Evolutionary conservation across 495 filamentous ascomycete genomes (phyloP).

Genomic region (Xylaria cubensis): DNA sequence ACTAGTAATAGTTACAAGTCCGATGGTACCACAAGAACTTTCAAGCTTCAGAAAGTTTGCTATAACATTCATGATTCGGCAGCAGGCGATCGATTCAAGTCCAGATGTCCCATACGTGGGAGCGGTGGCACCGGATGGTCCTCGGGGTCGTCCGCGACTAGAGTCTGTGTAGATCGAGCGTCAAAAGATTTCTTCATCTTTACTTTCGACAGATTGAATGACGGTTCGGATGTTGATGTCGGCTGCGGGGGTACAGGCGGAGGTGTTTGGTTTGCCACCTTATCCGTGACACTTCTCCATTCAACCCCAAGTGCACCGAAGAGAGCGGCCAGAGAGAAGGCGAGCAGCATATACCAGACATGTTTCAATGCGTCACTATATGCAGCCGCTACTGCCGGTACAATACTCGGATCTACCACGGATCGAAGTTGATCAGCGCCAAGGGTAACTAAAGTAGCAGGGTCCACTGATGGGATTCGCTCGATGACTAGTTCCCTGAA

Average conservation of each 20-base stretch:
- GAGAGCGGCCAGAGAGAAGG: constrained; percentile 57
- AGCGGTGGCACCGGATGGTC: too few relatives aligned
- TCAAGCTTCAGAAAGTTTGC: too few relatives aligned
- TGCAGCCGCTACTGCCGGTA: background rate
- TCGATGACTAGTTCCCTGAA: background rate
- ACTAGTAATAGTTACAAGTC: too few relatives aligned
- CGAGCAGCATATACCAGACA: constrained; percentile 42
- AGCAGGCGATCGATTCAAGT: too few relatives aligned
- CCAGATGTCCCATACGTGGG: too few relatives aligned
- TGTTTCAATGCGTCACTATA: constrained; percentile 9
- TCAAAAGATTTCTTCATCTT: background rate
- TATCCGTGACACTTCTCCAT: constrained; percentile 75
- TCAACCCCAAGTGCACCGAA: constrained; percentile 63
- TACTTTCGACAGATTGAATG: background rate
- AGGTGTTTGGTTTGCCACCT: constrained; percentile 46
- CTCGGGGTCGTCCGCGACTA: too few relatives aligned
- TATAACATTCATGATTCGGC: too few relatives aligned
- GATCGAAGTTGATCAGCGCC: constrained; percentile 3
- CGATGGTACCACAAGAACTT: background rate
- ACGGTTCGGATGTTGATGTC: background rate
- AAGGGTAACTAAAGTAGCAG: background rate
- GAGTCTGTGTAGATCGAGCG: too few relatives aligned
- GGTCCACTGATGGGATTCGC: constrained; percentile 6
- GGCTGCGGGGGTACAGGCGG: background rate
- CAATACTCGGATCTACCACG: background rate